A percentile compares a stretch with the other conserved stretches of the same genome.
Conservation (phyloP, 495 filamentous ascomycete species). For the Daldinia grandis region DNA sequence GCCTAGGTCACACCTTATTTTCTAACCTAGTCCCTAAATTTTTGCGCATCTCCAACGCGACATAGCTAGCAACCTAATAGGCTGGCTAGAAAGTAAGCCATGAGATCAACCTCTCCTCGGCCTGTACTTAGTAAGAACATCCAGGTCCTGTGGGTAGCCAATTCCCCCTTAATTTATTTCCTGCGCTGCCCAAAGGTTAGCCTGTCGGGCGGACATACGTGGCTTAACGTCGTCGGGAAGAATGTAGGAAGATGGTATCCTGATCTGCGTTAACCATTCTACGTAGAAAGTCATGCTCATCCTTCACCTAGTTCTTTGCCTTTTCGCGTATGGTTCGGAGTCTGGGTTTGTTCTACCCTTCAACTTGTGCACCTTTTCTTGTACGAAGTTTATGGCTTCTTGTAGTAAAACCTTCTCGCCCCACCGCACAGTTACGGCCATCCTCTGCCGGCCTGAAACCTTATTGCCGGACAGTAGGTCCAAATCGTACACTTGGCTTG, state of each 20-base stretch:
- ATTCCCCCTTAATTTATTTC: slow-evolving; percentile 14
- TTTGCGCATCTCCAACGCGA: slow-evolving; percentile 6
- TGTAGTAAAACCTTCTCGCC: slow-evolving; percentile 81
- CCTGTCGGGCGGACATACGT: slow-evolving; percentile 26
- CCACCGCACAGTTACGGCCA: slow-evolving; percentile 78
- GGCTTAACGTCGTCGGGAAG: slow-evolving; percentile 16
- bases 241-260: slow-evolving; percentile 2
- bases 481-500: slow-evolving; percentile 69
- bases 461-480: slow-evolving; percentile 53
- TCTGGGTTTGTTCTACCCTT: slow-evolving; percentile 45
- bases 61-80: slow-evolving; percentile 16
- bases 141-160: slow-evolving; percentile 1
- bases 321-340: slow-evolving; percentile 52
- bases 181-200: background rate
- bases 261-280: slow-evolving; percentile 12
- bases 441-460: slow-evolving; percentile 58
- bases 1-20: slow-evolving; percentile 17
- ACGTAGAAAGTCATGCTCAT: background rate
- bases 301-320: slow-evolving; percentile 48
- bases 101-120: slow-evolving; percentile 11
- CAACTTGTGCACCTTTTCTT: slow-evolving; percentile 44
- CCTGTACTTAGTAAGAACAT: background rate
- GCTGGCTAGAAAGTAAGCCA: slow-evolving; percentile 17
- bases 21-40: slow-evolving; percentile 26
- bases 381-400: slow-evolving; percentile 54